These are phyloP conservation scores for Solanum hybrid DNA, from an alignment of 305 asterid genomes.

Conservation along the genomic window DNA sequence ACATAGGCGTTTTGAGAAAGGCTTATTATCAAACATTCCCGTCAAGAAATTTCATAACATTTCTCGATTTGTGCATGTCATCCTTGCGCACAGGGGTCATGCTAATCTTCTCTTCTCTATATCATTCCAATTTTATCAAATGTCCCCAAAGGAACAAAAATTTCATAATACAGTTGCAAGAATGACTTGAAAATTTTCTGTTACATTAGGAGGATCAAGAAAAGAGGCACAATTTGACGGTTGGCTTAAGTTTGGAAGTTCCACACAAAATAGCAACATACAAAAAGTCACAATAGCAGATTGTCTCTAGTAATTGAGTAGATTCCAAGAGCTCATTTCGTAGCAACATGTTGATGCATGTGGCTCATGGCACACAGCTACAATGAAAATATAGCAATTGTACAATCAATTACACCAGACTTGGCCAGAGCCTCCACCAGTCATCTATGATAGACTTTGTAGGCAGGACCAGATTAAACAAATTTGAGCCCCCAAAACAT, in stretches of 20 bases:
- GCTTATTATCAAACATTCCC: not conserved
- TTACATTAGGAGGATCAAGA: not conserved
- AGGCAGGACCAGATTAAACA: conserved; percentile 6
- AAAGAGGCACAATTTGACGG: not conserved
- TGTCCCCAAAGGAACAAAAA: not conserved
- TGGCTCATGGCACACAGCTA: not conserved
- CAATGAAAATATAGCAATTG: not conserved
- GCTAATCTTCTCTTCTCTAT: not conserved
- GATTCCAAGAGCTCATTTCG: not conserved
- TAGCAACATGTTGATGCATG: not conserved
- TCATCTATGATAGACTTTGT: not conserved
- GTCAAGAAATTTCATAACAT: not conserved
- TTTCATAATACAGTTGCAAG: not conserved
- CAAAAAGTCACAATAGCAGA: not conserved
- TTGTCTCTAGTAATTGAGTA: not conserved
- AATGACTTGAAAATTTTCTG: not conserved
- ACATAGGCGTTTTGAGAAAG: not conserved
- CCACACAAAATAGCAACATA: not conserved
- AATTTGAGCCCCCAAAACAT: conserved; percentile 1
- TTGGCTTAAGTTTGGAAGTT: not conserved
- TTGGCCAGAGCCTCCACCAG: not conserved
- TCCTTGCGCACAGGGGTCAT: not conserved
- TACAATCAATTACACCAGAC: conserved; percentile 5
- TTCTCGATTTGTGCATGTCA: not conserved
- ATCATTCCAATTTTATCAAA: not conserved